Evolutionary conservation across 2,329 filamentous ascomycete genomes (phyloP), one percentile per base, ranked within the genome.

Genomic region (Fusarium sp.): DNA sequence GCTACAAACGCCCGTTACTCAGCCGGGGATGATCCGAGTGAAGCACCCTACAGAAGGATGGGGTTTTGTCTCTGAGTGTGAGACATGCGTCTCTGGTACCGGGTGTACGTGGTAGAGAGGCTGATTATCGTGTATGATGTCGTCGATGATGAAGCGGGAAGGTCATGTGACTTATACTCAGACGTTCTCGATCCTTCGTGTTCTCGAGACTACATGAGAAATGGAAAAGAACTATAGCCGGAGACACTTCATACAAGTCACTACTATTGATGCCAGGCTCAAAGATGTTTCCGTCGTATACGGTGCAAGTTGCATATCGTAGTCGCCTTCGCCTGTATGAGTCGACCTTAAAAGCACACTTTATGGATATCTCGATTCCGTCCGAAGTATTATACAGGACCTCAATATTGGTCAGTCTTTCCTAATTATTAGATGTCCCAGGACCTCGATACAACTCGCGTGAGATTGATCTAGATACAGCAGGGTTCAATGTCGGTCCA

Each of bases 161-260:
- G 38, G 26, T 66, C 62, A 55, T 66, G 62, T 66, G 55, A 50
- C 31, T n/a, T 65, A 13, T 10, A 31, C 28, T 31, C 28, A 31
- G 28, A 13, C 28, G 13, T 10, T 31, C 28, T 13, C 28, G 28
- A 13, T 31, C 28, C 11, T 9, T 31, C 28, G 10, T 31, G 9
- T 13, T 31, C 28, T 10, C 13, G 28, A 31, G 28, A 13, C 28
- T 31, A 13, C 28, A 31, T 15, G n/a, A 7, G 34, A 9, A 36
- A 36, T 15, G 17, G 34, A 36, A 36, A 36, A 36, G 34, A 10
- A 8, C 6, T 10, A n/a, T n/a, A 17, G 34, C 17, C n/a, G 34
- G 17, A 36, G 34, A n/a, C 7, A 10, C 34, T 17, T 36, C 9
- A 39, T n/a, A 39, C 21, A 31, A 13, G 34, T 24, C 24, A n/a